Conservation (phyloP, 1,284 basidiomycete genomes). For the Trametes polyzona region DNA sequence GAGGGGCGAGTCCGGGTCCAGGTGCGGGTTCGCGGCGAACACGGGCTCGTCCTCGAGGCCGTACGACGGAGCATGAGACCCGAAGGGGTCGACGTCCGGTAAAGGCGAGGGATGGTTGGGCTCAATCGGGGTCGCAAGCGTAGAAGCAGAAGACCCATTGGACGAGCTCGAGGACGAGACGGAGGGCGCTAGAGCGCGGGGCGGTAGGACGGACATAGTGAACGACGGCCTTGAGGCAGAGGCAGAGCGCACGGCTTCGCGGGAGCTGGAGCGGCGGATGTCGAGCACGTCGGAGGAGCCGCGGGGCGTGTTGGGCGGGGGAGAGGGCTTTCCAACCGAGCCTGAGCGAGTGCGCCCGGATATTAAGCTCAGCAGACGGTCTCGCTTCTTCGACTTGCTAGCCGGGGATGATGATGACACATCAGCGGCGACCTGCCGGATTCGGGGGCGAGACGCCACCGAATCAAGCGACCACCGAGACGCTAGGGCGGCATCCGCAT, state of each 20-base stretch:
- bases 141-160: constrained; percentile 27
- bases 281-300: constrained; percentile 24
- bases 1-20: constrained; percentile 25
- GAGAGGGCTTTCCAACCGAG: constrained; percentile 31
- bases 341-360: constrained; percentile 32
- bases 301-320: constrained; percentile 25
- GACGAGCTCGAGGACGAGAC: constrained; percentile 27
- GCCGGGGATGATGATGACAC: constrained; percentile 26
- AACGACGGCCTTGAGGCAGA: constrained; percentile 25
- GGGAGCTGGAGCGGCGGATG: constrained; percentile 24
- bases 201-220: constrained; percentile 11
- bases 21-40: constrained; percentile 27
- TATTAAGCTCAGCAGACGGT: constrained; percentile 38
- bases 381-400: constrained; percentile 31
- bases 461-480: constrained; percentile 40
- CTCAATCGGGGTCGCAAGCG: constrained; percentile 31
- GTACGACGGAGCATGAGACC: constrained; percentile 16
- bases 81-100: constrained; percentile 22
- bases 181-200: constrained; percentile 15
- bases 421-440: constrained; percentile 19
- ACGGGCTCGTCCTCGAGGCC: constrained; percentile 22
- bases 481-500: constrained; percentile 23
- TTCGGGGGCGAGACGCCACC: constrained; percentile 28
- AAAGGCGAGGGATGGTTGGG: constrained; percentile 9
- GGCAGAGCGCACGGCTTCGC: constrained; percentile 20